Percentiles rank a stretch among this genome's conserved stretches.
Evolutionary conservation across 2,329 filamentous ascomycete genomes (phyloP).

Genomic region (Hawksworthiomyces lignivorus): DNA sequence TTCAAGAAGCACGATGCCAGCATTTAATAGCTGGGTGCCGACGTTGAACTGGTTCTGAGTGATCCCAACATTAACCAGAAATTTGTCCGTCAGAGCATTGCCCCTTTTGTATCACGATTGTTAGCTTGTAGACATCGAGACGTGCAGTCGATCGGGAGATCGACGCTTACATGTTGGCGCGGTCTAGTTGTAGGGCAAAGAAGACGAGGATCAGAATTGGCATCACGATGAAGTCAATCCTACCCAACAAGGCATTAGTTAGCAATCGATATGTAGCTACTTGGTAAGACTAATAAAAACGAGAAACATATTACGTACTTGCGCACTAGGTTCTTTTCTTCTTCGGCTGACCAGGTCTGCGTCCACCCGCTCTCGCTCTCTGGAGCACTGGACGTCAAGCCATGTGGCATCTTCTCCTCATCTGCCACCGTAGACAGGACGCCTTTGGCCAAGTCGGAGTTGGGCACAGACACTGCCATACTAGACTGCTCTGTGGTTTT

Average conservation of each 20-base stretch:
- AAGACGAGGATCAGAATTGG: constrained; percentile 33
- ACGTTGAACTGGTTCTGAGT: constrained; percentile 38
- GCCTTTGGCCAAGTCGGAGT: too few relatives aligned
- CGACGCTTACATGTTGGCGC: constrained; percentile 24
- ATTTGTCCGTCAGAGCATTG: constrained; percentile 20
- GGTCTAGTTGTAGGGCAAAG: constrained; percentile 34
- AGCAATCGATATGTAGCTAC: too few relatives aligned
- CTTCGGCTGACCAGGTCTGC: constrained; percentile 6
- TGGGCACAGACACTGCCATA: too few relatives aligned
- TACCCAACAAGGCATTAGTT: too few relatives aligned
- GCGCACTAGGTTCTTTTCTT: constrained; percentile 4
- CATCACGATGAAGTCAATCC: constrained; percentile 33
- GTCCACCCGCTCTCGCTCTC: constrained; percentile 3
- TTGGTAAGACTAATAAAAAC: too few relatives aligned
- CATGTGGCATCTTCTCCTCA: neutral
- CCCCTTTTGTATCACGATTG: constrained; percentile 12
- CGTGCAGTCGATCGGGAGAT: too few relatives aligned
- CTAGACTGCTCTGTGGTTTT: too few relatives aligned
- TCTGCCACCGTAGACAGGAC: neutral
- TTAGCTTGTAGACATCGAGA: too few relatives aligned
- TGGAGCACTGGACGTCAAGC: neutral
- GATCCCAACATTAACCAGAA: constrained; percentile 24
- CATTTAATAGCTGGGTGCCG: constrained; percentile 32
- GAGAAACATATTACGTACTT: constrained; percentile 1
- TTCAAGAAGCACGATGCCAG: constrained; percentile 12